These are phyloP conservation scores for Blepharisma undulans DNA, from an alignment of 169 alveolate species.

Conservation along the genomic window DNA sequence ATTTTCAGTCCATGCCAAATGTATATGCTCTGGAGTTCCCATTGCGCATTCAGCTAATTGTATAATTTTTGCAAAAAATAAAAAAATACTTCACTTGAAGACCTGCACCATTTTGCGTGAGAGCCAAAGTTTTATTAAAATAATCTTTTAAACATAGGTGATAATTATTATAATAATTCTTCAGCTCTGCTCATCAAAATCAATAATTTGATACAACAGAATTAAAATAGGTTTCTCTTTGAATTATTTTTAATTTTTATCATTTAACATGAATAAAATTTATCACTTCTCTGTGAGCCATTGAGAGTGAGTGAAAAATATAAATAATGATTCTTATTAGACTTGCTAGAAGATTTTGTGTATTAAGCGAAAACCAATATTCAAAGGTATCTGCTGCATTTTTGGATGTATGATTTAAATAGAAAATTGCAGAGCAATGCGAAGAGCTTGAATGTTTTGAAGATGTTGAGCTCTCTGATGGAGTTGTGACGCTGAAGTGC, in stretches of 20 bases:
- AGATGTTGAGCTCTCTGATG: slow-evolving; percentile 1
- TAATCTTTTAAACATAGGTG: too few relatives aligned
- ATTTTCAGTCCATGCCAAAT: slow-evolving; percentile 29
- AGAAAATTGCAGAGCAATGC: neutral
- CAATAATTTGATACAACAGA: too few relatives aligned
- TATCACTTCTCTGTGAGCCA: too few relatives aligned
- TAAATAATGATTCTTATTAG: neutral
- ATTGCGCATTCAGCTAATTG: neutral
- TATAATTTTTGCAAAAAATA: too few relatives aligned
- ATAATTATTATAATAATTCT: too few relatives aligned
- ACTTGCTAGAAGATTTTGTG: neutral
- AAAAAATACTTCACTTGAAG: neutral
- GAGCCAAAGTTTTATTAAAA: too few relatives aligned
- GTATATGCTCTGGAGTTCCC: slow-evolving; percentile 19
- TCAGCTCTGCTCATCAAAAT: too few relatives aligned
- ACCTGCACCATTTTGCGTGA: neutral
- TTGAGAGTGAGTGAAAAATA: too few relatives aligned
- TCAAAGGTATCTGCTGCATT: neutral
- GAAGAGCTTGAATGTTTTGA: slow-evolving; percentile 6
- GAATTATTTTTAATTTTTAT: too few relatives aligned
- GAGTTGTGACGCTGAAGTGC: slow-evolving; percentile 7
- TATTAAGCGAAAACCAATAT: neutral
- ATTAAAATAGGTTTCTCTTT: too few relatives aligned
- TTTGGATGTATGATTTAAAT: slow-evolving; percentile 5
- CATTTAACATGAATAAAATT: too few relatives aligned